These are phyloP conservation scores for Carex parvula DNA, from an alignment of 176 grass and related monocot species.

Conservation along the genomic window DNA sequence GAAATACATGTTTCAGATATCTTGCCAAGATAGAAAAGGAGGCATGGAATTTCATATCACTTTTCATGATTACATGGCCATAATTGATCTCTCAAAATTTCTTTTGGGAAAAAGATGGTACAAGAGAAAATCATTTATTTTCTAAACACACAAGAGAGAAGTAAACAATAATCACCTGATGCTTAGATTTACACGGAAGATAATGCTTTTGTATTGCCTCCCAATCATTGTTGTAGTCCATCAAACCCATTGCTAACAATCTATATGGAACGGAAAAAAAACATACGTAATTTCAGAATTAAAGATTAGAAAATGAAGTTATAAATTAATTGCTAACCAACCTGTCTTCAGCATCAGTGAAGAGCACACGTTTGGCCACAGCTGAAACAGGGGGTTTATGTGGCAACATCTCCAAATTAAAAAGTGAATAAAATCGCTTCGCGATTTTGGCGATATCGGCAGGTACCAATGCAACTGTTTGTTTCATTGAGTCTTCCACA, in stretches of 20 bases:
- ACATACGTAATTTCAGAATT: background rate
- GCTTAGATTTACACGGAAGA: conserved; percentile 83
- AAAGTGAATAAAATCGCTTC: conserved; percentile 53
- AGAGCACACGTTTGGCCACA: conserved; percentile 65
- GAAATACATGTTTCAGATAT: too few relatives aligned
- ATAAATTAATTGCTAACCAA: conserved; percentile 20
- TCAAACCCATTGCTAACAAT: conserved; percentile 83
- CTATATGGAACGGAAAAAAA: conserved; percentile 38
- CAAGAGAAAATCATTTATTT: conserved; percentile 6
- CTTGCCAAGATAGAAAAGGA: background rate
- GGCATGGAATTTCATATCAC: background rate
- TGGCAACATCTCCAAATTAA: conserved; percentile 65
- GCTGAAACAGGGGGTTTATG: conserved; percentile 69
- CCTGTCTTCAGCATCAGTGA: conserved; percentile 98
- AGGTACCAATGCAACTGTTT: conserved; percentile 67
- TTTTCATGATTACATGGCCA: background rate
- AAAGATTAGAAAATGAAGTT: conserved; percentile 30
- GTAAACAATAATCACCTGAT: conserved; percentile 54
- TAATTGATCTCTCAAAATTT: background rate
- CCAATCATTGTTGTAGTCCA: conserved; percentile 89
- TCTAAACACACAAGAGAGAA: background rate
- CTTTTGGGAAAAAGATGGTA: background rate
- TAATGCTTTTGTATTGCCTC: conserved; percentile 77
- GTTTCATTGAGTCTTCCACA: conserved; percentile 65
- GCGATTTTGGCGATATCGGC: conserved; percentile 67